Evolutionary conservation across 805 yeast species (phyloP).

Genomic region (Tetrapisispora nanseiensis): DNA sequence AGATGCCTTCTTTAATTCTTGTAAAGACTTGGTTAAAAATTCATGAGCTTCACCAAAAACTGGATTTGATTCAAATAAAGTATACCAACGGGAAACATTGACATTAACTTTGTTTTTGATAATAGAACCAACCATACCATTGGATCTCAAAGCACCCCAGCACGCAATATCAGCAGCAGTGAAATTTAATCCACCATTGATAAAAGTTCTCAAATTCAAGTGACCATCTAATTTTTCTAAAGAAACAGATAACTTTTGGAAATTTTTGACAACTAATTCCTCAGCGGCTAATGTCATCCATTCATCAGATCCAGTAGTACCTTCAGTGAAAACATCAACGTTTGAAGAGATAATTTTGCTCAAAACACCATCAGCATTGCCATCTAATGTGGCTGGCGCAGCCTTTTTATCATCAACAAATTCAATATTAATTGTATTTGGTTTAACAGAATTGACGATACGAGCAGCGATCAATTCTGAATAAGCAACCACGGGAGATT

Average conservation of each 20-base stretch:
- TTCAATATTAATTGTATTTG: conserved; percentile 46
- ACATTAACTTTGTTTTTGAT: conserved; percentile 75
- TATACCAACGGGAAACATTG: conserved; percentile 92
- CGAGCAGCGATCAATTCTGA: conserved; percentile 70
- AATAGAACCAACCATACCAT: conserved; percentile 85
- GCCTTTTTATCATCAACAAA: conserved; percentile 66
- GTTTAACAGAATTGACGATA: conserved; percentile 47
- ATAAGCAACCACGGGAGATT: conserved; percentile 77
- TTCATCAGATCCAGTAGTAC: conserved; percentile 19
- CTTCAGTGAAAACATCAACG: conserved; percentile 35
- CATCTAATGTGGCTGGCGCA: conserved; percentile 40
- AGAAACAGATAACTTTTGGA: conserved; percentile 69
- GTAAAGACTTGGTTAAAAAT: conserved; percentile 53
- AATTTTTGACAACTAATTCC: conserved; percentile 71
- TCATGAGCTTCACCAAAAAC: conserved; percentile 65
- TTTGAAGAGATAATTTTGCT: conserved; percentile 40
- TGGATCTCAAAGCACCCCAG: conserved; percentile 92
- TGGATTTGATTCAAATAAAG: conserved; percentile 55
- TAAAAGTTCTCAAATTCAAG: conserved; percentile 74
- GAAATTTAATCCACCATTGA: conserved; percentile 50
- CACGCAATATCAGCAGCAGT: conserved; percentile 76
- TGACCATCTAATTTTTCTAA: conserved; percentile 75
- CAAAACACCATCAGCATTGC: conserved; percentile 38
- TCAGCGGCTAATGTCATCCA: conserved; percentile 64
- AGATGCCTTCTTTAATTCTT: conserved; percentile 63